Evolutionary conservation across 2,329 filamentous ascomycete species (phyloP), one percentile per base, ranked within the genome.

Genomic region (Beauveria australis): DNA sequence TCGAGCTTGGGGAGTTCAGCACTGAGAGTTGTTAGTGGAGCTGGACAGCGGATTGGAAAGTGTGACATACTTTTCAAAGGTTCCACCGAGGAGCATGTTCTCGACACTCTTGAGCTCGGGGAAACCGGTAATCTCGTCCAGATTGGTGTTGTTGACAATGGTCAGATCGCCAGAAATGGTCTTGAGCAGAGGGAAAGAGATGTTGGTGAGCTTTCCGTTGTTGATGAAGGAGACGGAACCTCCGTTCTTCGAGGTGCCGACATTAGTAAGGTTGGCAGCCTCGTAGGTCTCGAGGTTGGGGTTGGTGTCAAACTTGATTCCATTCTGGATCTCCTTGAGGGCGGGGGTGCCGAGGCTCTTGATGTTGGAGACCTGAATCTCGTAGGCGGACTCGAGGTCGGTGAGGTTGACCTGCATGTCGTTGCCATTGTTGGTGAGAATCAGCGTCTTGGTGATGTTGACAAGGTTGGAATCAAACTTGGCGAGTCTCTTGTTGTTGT

Each of bases 131-230:
- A 97, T 80, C 63, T 78, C 72, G 61, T 75, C 67, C 40, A 97
- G 82, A 60, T 80, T 78, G 63, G 91, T 90, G 87, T 97, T 97
- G 85, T 96, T 96, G 76, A 89, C 88, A 71, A 99, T 85, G 67
- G 89, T 86, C 73, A 96, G 84, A 73, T 89, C 91, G 78, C 91
- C 92, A 67, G 83, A 85, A 69, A 96, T 82, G 59, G 76, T 81
- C 66, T 79, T 81, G 51, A 97, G 81, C 24, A 71, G 52, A 53
- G 89, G 87, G 76, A 96, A 83, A 62, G 87, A 86, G 75, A 97
- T 81, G 83, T 96, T 96, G 72, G 77, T 73, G 55, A 89, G 77
- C 63, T 79, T 72, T 47, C 75, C 73, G 78, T 88, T 88, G 76
- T 81, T 81, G 72, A 85, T 79, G 68, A 89, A 84, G 3, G 85